A percentile compares a stretch with the other conserved stretches of the same genome.
phyloP scores from a whole-genome alignment of 1,284 basidiomycete genomes.

The Chalciporus piperatoides region DNA sequence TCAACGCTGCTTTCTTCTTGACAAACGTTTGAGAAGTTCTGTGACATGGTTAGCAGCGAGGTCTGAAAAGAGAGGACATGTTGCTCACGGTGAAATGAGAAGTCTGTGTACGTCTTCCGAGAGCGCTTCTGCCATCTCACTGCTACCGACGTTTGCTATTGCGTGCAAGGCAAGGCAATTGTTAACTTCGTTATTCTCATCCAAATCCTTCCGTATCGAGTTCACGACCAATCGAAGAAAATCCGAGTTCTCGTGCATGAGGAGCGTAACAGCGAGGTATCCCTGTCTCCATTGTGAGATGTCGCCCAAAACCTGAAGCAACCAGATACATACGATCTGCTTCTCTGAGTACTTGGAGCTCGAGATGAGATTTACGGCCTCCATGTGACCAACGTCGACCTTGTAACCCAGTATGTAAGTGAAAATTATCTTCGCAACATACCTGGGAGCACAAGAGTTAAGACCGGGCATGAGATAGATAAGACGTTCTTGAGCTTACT shows the following conservation, averaged over 20 bases:
- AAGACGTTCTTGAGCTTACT: slow-evolving; percentile 53
- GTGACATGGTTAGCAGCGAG: slow-evolving; percentile 12
- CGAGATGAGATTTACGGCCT: slow-evolving; percentile 96
- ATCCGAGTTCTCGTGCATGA: slow-evolving; percentile 99
- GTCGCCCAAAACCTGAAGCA: not conserved
- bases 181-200: slow-evolving; percentile 91
- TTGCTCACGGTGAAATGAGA: slow-evolving; percentile 87
- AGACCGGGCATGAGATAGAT: slow-evolving; percentile 12
- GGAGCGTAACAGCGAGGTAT: slow-evolving; percentile 93
- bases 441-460: slow-evolving; percentile 46
- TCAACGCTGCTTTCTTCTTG: slow-evolving; percentile 98
- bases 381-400: slow-evolving; percentile 99
- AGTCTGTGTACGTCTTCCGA: slow-evolving; percentile 91
- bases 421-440: slow-evolving; percentile 96
- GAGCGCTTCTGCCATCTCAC: slow-evolving; percentile 97
- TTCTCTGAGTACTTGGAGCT: slow-evolving; percentile 98
- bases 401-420: slow-evolving; percentile 99
- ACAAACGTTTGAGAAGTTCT: slow-evolving; percentile 95
- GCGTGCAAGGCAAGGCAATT: slow-evolving; percentile 98
- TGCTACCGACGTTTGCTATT: slow-evolving; percentile 96
- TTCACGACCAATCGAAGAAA: slow-evolving; percentile 95
- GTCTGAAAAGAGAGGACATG: slow-evolving; percentile 2
- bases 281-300: slow-evolving; percentile 53
- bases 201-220: slow-evolving; percentile 96
- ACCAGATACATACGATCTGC: slow-evolving; percentile 76